These are phyloP conservation scores for Styphnolobium japonicum DNA, from an alignment of 306 rosid genomes.

Conservation along the genomic window DNA sequence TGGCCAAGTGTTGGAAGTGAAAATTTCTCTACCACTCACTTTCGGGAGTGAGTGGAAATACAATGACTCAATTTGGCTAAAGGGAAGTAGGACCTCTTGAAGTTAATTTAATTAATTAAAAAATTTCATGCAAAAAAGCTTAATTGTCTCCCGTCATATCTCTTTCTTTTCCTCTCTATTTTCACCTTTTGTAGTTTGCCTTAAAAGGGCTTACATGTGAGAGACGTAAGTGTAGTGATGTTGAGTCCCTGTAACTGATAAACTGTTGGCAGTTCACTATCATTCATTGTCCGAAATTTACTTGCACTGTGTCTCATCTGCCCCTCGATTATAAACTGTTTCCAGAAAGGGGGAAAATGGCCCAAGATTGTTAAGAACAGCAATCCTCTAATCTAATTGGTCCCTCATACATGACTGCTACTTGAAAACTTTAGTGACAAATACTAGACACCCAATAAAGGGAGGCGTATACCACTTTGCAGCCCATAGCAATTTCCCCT, in stretches of 20 bases:
- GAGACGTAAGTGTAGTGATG: neutral
- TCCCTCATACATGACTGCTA: neutral
- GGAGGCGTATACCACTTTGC: slow-evolving; percentile 22
- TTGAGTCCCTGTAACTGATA: neutral
- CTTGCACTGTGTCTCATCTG: neutral
- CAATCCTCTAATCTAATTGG: slow-evolving; percentile 35
- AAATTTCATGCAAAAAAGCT: too few species aligned
- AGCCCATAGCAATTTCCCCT: slow-evolving; percentile 27
- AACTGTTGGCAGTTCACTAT: neutral
- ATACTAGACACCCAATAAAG: slow-evolving; percentile 27
- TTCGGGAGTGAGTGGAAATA: too few species aligned
- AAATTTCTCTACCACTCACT: too few species aligned
- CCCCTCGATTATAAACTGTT: neutral
- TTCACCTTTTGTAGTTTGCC: neutral
- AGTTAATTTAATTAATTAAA: too few species aligned
- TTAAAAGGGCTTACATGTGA: neutral
- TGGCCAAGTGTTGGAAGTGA: too few species aligned
- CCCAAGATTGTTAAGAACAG: slow-evolving; percentile 14
- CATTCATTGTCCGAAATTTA: neutral
- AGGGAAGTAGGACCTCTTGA: too few species aligned
- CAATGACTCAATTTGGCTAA: too few species aligned
- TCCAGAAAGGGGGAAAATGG: slow-evolving; percentile 7
- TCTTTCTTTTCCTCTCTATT: neutral
- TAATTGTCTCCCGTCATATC: neutral
- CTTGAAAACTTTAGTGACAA: slow-evolving; percentile 8